Conservation (phyloP, 2,329 filamentous ascomycete species). For the Dactylellina parvicollis region DNA sequence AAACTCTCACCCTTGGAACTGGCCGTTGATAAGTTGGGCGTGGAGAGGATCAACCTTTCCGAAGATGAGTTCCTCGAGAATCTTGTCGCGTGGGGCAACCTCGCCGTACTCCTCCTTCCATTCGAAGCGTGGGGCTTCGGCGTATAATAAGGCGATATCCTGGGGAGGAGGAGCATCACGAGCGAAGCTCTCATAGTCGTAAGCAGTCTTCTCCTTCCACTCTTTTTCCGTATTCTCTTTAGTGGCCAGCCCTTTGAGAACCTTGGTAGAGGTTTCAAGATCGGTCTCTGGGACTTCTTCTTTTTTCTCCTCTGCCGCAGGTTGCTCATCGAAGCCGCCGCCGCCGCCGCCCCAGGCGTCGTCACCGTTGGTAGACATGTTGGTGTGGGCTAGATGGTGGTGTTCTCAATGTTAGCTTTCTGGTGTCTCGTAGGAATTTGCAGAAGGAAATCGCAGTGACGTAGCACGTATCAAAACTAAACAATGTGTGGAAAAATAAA, state of each 20-base stretch:
- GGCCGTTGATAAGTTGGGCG: conserved; percentile 14
- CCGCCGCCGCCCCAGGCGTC: conserved; percentile 13
- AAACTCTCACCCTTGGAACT: conserved; percentile 35
- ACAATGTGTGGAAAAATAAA: no score
- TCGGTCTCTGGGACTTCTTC: conserved; percentile 38
- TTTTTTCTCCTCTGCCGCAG: conserved; percentile 18
- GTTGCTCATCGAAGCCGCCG: not conserved
- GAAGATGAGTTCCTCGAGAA: conserved; percentile 81
- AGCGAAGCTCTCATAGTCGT: conserved; percentile 63
- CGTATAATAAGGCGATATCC: not conserved
- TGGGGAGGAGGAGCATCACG: conserved; percentile 11
- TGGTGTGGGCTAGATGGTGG: not conserved
- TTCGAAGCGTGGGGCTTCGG: conserved; percentile 72
- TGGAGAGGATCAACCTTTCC: conserved; percentile 64
- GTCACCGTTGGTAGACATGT: conserved; percentile 24
- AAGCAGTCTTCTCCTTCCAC: conserved; percentile 58
- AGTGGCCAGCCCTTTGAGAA: conserved; percentile 40
- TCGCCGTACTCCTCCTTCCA: conserved; percentile 89
- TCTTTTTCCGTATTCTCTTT: conserved; percentile 58
- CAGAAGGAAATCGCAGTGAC: not conserved
- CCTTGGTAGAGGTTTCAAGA: conserved; percentile 22
- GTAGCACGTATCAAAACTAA: no score
- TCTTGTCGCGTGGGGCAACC: conserved; percentile 75
- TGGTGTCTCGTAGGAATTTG: not conserved
- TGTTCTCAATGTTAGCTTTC: not conserved